A percentile compares a stretch with the other conserved stretches of the same genome.
These are phyloP conservation scores for Protoeuglena noctilucae DNA, from an alignment of 139 green algal species.

Conservation along the genomic window DNA sequence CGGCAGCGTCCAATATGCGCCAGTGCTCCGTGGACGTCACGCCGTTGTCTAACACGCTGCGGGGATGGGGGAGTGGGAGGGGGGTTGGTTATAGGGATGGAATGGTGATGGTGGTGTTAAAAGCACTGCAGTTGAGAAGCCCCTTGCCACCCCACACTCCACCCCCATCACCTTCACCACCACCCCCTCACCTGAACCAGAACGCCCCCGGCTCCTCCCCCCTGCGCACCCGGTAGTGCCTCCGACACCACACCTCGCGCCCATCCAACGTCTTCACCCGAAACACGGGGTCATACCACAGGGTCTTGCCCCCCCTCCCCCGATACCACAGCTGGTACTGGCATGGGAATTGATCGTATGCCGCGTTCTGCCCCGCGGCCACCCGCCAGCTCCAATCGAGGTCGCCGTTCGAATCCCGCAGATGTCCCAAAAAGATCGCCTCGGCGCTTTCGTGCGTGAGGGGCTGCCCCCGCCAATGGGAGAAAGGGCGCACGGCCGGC, in stretches of 20 bases:
- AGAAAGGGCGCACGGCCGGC: slow-evolving; percentile 54
- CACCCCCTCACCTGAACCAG: too few relatives aligned
- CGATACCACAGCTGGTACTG: slow-evolving; percentile 61
- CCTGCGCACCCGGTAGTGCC: slow-evolving; percentile 61
- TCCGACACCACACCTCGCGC: slow-evolving; percentile 49
- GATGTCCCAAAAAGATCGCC: slow-evolving; percentile 12
- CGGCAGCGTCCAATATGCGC: slow-evolving; percentile 69
- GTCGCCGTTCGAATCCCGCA: too few relatives aligned
- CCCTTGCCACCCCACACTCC: too few relatives aligned
- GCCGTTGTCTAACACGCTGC: slow-evolving; percentile 83
- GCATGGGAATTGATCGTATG: slow-evolving; percentile 82
- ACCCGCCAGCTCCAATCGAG: slow-evolving; percentile 37
- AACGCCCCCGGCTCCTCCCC: slow-evolving; percentile 15
- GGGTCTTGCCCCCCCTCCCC: slow-evolving; percentile 41
- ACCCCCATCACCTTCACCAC: too few relatives aligned
- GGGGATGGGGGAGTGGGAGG: too few relatives aligned
- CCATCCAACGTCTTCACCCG: slow-evolving; percentile 62
- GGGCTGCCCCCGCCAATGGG: slow-evolving; percentile 43
- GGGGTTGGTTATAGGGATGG: too few relatives aligned
- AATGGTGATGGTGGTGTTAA: too few relatives aligned
- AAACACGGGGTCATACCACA: slow-evolving; percentile 79
- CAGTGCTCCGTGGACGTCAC: slow-evolving; percentile 69
- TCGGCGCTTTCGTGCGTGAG: slow-evolving; percentile 69
- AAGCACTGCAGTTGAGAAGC: too few relatives aligned
- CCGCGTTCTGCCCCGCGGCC: slow-evolving; percentile 35